Base-by-base conservation (phyloP, 108 stramenopile species). In the Cylindrotheca fusiformis region DNA sequence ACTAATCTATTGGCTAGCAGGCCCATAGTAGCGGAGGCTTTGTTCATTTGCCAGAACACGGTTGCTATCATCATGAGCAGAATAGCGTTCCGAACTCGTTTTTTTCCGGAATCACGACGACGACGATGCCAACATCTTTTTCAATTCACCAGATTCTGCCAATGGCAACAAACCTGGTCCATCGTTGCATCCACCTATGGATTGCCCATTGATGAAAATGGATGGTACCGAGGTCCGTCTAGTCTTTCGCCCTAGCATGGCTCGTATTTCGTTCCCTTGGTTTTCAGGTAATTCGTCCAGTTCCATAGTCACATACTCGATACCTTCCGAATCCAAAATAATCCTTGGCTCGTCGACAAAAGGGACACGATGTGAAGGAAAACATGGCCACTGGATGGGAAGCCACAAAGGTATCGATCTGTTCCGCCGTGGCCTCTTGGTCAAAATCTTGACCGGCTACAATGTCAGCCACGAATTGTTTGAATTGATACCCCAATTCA, bases 381-480 rank as follows among this genome's bases (percentile, higher is more conserved):
- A 75, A 85, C 78, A 88, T 76, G 19, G 72, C 73, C 22, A 83
- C 75, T 6, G 71, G 67, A 36, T 32, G 28, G 36, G 36, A 41
- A 17, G 17, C 24, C 10, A 87, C 41, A 44, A 79, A 83, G 0
- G 33, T 22, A n/a, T 72, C 65, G 30, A 84, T 60, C 3, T 45
- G 19, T 18, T 26, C 30, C 33, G 44, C 26, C 2, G 45, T 36
- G 25, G 57, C 68, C 47, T 64, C 78, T 62, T 60, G 61, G 48
- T 87, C 80, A 55, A 68, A 87, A 20, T 58, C 57, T 5, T 82
- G 66, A 46, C 86, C 82, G 1, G 86, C 86, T 2, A 87, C 81
- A 33, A 80, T 46, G 26, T 87, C 86, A 0, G 86, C 86, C n/a
- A 87, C 77, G n/a, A 56, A 61, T 65, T 87, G 86, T 54, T 87